Conservation (phyloP, 306 rosid genomes). For the Dryas drummondii region DNA sequence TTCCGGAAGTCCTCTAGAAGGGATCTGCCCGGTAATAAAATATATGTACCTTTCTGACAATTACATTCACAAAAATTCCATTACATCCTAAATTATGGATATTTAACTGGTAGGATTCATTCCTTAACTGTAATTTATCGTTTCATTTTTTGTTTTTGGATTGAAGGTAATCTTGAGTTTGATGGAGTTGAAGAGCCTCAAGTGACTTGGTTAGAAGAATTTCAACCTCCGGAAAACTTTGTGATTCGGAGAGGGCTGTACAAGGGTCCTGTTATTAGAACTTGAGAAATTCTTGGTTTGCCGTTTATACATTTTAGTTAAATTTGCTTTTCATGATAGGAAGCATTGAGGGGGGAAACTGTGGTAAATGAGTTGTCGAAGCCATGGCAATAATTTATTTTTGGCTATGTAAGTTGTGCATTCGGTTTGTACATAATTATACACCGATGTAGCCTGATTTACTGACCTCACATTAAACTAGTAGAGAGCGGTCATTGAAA, state of each 20-base stretch:
- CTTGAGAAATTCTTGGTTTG: constrained; percentile 47
- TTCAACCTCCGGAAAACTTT: constrained; percentile 81
- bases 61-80: not conserved
- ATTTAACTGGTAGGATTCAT: not conserved
- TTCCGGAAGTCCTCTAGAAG: constrained; percentile 62
- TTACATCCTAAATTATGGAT: not conserved
- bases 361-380: constrained; percentile 37
- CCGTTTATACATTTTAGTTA: constrained; percentile 34
- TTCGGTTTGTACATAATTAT: constrained; percentile 62
- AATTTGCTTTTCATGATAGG: constrained; percentile 42
- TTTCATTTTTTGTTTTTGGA: constrained; percentile 8
- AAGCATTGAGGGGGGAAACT: constrained; percentile 41
- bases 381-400: constrained; percentile 52
- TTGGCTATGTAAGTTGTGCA: constrained; percentile 42
- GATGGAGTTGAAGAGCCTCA: constrained; percentile 55
- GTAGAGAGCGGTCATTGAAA: constrained; percentile 36
- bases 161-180: constrained; percentile 48
- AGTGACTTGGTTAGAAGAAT: constrained; percentile 84
- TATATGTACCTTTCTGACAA: not conserved
- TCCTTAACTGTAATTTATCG: not conserved
- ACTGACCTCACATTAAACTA: constrained; percentile 36
- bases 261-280: constrained; percentile 91
- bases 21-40: constrained; percentile 70
- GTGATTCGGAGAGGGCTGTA: constrained; percentile 85
- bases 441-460: constrained; percentile 30